Evolutionary conservation across 2,329 filamentous ascomycete species (phyloP), one percentile per base, ranked within the genome.

Genomic region (Bipolaris sorokiniana): DNA sequence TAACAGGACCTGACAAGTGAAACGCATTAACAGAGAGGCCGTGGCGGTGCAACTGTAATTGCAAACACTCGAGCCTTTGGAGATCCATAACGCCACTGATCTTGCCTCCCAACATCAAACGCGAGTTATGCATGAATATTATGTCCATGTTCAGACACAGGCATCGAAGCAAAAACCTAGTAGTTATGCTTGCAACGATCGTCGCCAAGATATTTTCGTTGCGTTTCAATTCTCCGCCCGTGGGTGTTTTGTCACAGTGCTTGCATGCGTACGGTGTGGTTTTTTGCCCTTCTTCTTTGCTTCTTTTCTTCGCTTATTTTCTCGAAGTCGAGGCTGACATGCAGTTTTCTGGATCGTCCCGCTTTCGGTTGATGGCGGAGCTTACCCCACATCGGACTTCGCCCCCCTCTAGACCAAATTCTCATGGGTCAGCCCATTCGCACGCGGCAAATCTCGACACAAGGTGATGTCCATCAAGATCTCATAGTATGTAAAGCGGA

Each of bases 271-370:
- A 3, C 9, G 3, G 26, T 28, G 26, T 28, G 10, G 10, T 28
- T 28, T 28, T 28, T 47, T 22, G 26, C 22, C 44, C 33, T 37
- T 33, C n/a, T 31, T 31, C 28, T n/a, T 28, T 28, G 26, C n/a
- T 31, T 45, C n/a, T 28, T 45, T 45, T 18, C 26, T 16, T 44
- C 33, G 50, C 50, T 48, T 57, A 23, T 38, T 42, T 28, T 16
- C 18, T 18, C 34, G 33, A 56, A 48, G 20, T 23, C 54, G 42
- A 48, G 52, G 36, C 28, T 50, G 54, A 53, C 26, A 44, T 37
- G 44, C 18, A 56, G 49, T 48, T 51, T 44, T 48, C 49, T 53
- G 50, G 54, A 26, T 45, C 54, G 37, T 54, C 54, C 54, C 54
- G 54, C 50, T 13, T 13, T 57, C 45, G 45, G 48, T 15, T 47